Evolutionary conservation across 371 early-diverging fungal species (phyloP).

Genomic region (Globomyces sp.): DNA sequence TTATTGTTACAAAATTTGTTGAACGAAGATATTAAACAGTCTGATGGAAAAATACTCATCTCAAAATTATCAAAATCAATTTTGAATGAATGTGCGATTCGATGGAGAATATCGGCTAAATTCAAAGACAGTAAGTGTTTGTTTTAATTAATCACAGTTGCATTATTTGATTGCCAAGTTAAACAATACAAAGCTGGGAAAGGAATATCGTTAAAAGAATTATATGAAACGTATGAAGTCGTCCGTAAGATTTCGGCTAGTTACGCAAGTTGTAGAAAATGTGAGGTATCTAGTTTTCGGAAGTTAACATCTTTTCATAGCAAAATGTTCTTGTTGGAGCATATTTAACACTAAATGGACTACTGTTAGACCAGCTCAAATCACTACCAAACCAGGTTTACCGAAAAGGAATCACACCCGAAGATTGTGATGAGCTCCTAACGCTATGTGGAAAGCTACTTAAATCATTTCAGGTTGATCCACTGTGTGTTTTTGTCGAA

Average conservation of each 20-base stretch:
- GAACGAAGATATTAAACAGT: constrained; percentile 26
- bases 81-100: constrained; percentile 38
- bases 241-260: constrained; percentile 6
- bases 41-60: constrained; percentile 18
- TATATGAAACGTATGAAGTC: constrained; percentile 17
- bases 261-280: not conserved
- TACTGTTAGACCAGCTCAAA: too few relatives aligned
- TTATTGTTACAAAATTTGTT: constrained; percentile 29
- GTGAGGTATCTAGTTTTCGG: not conserved
- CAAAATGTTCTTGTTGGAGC: not conserved
- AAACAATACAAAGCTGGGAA: constrained; percentile 12
- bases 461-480: too few relatives aligned
- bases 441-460: too few relatives aligned
- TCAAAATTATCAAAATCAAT: constrained; percentile 35
- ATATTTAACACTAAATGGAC: not conserved
- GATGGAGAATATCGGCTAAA: constrained; percentile 35
- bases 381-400: too few relatives aligned
- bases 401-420: too few relatives aligned
- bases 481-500: too few relatives aligned
- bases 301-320: too few relatives aligned
- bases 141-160: constrained; percentile 6
- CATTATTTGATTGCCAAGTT: constrained; percentile 28
- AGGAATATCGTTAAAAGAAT: constrained; percentile 19
- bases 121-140: constrained; percentile 22
- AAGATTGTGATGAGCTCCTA: too few relatives aligned